These are phyloP conservation scores for Phytophthora lateralis DNA, from an alignment of 352 stramenopile genomes.

Conservation along the genomic window DNA sequence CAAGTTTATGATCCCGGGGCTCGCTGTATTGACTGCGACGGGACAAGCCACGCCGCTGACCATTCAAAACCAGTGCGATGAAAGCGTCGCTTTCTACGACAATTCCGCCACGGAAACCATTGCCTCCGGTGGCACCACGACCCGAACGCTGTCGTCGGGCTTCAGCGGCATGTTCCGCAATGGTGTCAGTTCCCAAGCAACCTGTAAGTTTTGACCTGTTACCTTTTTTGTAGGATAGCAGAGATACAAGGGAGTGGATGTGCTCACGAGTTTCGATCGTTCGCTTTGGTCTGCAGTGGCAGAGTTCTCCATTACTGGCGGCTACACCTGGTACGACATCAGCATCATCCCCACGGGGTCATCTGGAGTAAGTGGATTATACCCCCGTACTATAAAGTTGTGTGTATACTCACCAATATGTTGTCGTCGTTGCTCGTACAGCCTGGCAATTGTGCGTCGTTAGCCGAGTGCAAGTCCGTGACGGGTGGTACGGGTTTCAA, in stretches of 20 bases:
- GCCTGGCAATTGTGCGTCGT: slow-evolving; percentile 42
- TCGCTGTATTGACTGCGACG: slow-evolving; percentile 20
- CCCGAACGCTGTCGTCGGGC: slow-evolving; percentile 35
- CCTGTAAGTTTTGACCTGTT: slow-evolving; percentile 48
- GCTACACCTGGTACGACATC: slow-evolving; percentile 57
- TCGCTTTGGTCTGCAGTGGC: slow-evolving; percentile 32
- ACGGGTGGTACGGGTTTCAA: slow-evolving; percentile 64
- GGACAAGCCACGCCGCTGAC: slow-evolving; percentile 33
- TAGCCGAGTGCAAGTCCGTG: slow-evolving; percentile 41
- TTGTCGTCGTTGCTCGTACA: neutral
- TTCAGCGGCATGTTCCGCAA: slow-evolving; percentile 73
- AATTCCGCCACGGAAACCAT: slow-evolving; percentile 51
- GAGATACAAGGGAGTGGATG: slow-evolving; percentile 1
- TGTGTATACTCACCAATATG: neutral
- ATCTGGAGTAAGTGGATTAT: slow-evolving; percentile 24
- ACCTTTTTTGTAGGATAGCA: slow-evolving; percentile 34
- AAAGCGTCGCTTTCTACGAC: slow-evolving; percentile 57
- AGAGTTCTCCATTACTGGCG: slow-evolving; percentile 48
- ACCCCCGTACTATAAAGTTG: neutral
- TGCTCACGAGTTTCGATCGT: neutral
- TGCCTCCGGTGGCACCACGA: slow-evolving; percentile 39
- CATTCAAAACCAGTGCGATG: slow-evolving; percentile 54
- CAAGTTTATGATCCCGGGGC: slow-evolving; percentile 9
- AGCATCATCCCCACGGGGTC: slow-evolving; percentile 52
- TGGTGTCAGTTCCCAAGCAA: slow-evolving; percentile 46